Evolutionary conservation across 1,284 basidiomycete species (phyloP), one percentile per base, ranked within the genome.

Genomic region (Cryptococcus sp.): DNA sequence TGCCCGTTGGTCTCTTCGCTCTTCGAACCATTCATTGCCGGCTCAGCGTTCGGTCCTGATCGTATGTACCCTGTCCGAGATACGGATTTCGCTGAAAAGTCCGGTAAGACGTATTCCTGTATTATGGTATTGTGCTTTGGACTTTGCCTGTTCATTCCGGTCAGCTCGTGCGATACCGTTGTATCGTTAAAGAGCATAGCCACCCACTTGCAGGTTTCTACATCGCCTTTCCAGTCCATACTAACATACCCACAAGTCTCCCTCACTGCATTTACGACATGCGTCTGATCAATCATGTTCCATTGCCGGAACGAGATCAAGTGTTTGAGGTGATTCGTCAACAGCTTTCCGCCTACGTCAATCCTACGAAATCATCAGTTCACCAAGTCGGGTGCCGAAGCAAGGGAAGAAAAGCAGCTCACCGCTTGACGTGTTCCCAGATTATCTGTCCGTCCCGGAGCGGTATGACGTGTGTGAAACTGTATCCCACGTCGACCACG

Each of bases 281-380:
- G 86, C 0, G 91, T 93, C 79, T 96, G 90, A 72, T 97, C 93
- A 86, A 93, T 93, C 90, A 97, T 92, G 77, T 97, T 93, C 89
- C 91, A 95, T 72, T 98, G 94, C 35, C 92, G 86, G 77, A 91
- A 97, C 13, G 92, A 95, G 13, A 95, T 85, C 50, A 93, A 83
- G 72, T 94, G 91, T 71, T 97, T 96, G 39, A 98, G 83, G 54
- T 95, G 89, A 78, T 96, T 97, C 25, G 94, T 97, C 56, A 98
- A 78, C 15, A 97, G 82, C 78, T 96, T 96, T 52, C 94, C 94
- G 52, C 93, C 93, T 27, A 96, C 85, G 68, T 96, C 92, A 71
- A 97, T 85, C 64, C 93, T 93, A 70, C 11, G 15, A n/a, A 22
- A 15, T 22, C 25, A 20, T 53, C 54, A 55, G 23, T 38, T 38